phyloP scores from a whole-genome alignment of 2,329 filamentous ascomycete genomes.

The Xylariales sp. region DNA sequence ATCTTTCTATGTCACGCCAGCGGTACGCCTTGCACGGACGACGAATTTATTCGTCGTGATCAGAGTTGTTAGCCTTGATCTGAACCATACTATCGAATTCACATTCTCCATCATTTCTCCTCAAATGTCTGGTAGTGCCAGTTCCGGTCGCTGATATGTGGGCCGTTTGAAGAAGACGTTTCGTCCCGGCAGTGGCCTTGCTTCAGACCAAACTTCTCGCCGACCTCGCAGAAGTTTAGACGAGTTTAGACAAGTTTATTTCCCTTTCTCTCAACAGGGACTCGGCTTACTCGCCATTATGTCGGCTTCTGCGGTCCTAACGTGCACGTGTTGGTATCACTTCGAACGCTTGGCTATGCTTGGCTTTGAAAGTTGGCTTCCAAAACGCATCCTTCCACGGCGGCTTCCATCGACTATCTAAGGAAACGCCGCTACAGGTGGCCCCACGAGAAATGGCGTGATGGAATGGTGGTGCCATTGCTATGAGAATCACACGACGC shows the following conservation, averaged over 20 bases:
- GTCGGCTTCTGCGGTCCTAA: slow-evolving; percentile 9
- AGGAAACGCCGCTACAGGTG: slow-evolving; percentile 23
- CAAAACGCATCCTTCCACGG: slow-evolving; percentile 27
- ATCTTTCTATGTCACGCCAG: not conserved
- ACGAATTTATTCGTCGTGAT: not conserved
- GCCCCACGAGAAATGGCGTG: slow-evolving; percentile 34
- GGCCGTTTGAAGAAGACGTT: slow-evolving; percentile 36
- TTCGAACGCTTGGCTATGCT: slow-evolving; percentile 25
- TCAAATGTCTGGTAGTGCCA: slow-evolving; percentile 33
- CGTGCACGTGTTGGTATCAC: slow-evolving; percentile 2
- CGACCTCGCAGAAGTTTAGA: slow-evolving; percentile 11
- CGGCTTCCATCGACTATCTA: slow-evolving; percentile 21
- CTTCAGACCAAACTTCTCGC: slow-evolving; percentile 19
- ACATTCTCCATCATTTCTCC: slow-evolving; percentile 22
- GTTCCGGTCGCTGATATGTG: slow-evolving; percentile 37
- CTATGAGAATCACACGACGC: slow-evolving; percentile 35
- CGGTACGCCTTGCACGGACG: not conserved
- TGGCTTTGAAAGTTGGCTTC: slow-evolving; percentile 14
- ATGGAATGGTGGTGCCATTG: slow-evolving; percentile 35
- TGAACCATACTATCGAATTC: not conserved
- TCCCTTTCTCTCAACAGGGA: slow-evolving; percentile 22
- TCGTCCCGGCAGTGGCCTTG: slow-evolving; percentile 28
- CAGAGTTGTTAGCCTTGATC: not conserved
- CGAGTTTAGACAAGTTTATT: slow-evolving; percentile 4
- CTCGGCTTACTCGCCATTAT: slow-evolving; percentile 17